A percentile compares a stretch with the other conserved stretches of the same genome.
Conservation (phyloP, 495 filamentous ascomycete genomes). For the Penicillium verhagenii region DNA sequence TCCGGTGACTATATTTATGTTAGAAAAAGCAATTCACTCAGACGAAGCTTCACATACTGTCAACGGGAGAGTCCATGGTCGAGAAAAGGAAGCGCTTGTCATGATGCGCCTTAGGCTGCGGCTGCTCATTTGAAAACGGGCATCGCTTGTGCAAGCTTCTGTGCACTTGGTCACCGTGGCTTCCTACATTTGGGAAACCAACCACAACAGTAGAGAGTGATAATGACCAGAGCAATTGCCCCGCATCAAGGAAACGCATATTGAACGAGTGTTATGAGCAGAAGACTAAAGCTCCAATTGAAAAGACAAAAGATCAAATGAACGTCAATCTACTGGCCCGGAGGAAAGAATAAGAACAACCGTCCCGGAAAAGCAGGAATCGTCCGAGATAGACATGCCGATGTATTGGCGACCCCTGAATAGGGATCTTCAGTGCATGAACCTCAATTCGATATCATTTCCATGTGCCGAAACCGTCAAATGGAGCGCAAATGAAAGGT, state of each 20-base stretch:
- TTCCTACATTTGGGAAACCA: slow-evolving; percentile 14
- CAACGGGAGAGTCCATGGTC: slow-evolving; percentile 25
- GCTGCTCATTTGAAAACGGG: slow-evolving; percentile 20
- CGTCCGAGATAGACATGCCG: background rate
- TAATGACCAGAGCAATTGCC: slow-evolving; percentile 11
- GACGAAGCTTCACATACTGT: slow-evolving; percentile 16
- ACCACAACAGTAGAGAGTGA: slow-evolving; percentile 4
- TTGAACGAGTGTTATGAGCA: background rate
- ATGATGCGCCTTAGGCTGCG: background rate
- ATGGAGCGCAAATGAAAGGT: background rate
- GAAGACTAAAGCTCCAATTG: background rate
- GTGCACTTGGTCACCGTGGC: slow-evolving; percentile 5
- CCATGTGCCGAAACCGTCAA: background rate
- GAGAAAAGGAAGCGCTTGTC: slow-evolving; percentile 29
- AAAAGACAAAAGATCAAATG: background rate
- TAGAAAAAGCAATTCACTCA: background rate
- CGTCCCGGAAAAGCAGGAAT: background rate
- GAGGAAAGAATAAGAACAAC: background rate
- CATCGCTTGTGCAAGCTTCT: slow-evolving; percentile 23
- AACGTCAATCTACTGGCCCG: background rate
- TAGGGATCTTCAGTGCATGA: slow-evolving; percentile 8
- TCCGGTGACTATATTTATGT: slow-evolving; percentile 29
- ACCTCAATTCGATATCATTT: background rate
- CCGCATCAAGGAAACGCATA: slow-evolving; percentile 11
- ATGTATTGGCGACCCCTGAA: slow-evolving; percentile 15